A percentile compares a stretch with the other conserved stretches of the same genome.
phyloP scores from a whole-genome alignment of 2,329 filamentous ascomycete species.

The Nannizzia gypsea region DNA sequence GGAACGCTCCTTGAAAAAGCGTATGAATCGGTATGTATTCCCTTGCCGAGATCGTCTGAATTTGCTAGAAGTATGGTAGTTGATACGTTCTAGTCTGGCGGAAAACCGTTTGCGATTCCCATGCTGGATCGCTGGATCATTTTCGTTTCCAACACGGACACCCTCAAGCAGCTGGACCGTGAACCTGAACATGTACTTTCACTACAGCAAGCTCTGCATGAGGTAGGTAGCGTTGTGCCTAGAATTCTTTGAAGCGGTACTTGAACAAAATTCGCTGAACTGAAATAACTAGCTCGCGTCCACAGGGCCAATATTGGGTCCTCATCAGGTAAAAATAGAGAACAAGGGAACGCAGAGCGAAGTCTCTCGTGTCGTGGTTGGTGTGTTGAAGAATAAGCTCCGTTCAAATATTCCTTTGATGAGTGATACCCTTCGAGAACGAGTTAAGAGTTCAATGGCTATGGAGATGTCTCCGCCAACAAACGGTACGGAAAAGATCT shows the following conservation, averaged over 20 bases:
- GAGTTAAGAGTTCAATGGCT: background rate
- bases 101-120: background rate
- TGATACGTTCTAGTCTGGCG: background rate
- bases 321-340: constrained; percentile 1
- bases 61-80: background rate
- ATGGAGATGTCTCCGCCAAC: background rate
- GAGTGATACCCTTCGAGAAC: background rate
- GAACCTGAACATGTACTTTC: background rate
- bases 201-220: background rate
- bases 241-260: background rate
- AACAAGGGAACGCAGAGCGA: constrained; percentile 3
- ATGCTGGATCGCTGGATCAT: background rate
- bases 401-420: constrained; percentile 2
- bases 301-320: background rate
- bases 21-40: background rate
- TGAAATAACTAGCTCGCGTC: background rate
- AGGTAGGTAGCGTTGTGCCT: background rate
- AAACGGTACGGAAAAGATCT: background rate
- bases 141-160: background rate
- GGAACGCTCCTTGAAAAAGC: background rate
- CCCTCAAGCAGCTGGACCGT: background rate
- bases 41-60: background rate
- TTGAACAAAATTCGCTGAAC: background rate
- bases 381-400: background rate
- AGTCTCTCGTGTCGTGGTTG: background rate